Evolutionary conservation across 805 yeast species (phyloP), one percentile per base, ranked within the genome.

Genomic region (Sugiyamaella lignohabitans): DNA sequence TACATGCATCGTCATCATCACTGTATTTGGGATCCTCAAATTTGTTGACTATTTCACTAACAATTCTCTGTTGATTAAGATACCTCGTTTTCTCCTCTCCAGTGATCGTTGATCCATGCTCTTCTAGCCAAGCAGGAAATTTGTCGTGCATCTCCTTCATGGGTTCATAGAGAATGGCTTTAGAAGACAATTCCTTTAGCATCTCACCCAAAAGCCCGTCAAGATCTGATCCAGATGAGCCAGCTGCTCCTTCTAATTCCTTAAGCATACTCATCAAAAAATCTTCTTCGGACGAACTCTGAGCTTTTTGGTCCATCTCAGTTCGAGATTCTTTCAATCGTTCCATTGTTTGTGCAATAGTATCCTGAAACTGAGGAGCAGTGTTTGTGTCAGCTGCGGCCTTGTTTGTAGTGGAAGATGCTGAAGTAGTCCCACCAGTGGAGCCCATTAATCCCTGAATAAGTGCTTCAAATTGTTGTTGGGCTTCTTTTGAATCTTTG

Each of bases 81-180:
- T 81, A 87, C 30, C 78, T 72, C 1, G 58, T 63, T 49, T 71
- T 66, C 43, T 84, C 82, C 4, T 68, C 77, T 2, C 62, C 67
- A 5, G 70, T 46, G 21, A 79, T 60, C 32, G 59, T 61, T 5
- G 69, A 73, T 43, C 69, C 68, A 52, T 84, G 73, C 41, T 74
- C 76, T 39, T 67, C 65, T 51, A 91, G 70, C 82, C 86, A 91
- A 22, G 64, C 73, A 2, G 87, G 85, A 61, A 80, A 87, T 59
- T 85, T 86, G 10, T 70, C 66, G 53, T 81, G 78, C 61, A 89
- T 72, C 50, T 87, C 95, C 58, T 82, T 84, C 66, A 91, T 74
- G 2, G 98, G 96, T 55, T 84, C 95, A 60, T 86, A 89, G 34
- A 91, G 71, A 18, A 89, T 84, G 48, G 82, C 89, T 59, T 88